Conservation (phyloP, 2,329 filamentous ascomycete genomes). For the Dactylellina haptotyla region DNA sequence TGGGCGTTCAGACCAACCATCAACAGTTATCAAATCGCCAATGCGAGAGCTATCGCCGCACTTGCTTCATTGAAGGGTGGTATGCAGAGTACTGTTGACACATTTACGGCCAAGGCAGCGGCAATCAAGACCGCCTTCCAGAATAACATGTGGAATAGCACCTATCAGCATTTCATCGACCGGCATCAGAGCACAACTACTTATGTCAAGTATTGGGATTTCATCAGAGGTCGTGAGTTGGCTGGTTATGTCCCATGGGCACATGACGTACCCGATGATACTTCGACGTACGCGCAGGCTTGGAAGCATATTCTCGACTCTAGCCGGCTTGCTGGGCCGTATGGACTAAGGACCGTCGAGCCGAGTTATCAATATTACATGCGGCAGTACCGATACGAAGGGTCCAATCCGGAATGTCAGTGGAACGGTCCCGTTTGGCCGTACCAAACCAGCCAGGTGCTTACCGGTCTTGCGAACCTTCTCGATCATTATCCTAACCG, state of each 20-base stretch:
- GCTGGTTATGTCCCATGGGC: slow-evolving; percentile 64
- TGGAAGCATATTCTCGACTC: slow-evolving; percentile 61
- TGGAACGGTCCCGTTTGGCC: slow-evolving; percentile 65
- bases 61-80: slow-evolving; percentile 60
- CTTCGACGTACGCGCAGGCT: slow-evolving; percentile 60
- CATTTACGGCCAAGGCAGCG: slow-evolving; percentile 59
- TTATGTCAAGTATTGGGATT: slow-evolving; percentile 62
- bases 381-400: slow-evolving; percentile 63
- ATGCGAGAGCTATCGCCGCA: slow-evolving; percentile 62
- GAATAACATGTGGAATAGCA: slow-evolving; percentile 63
- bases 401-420: slow-evolving; percentile 62
- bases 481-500: slow-evolving; percentile 61
- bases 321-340: slow-evolving; percentile 60
- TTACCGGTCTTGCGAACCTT: slow-evolving; percentile 63
- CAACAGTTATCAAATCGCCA: slow-evolving; percentile 64
- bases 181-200: slow-evolving; percentile 62
- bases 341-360: slow-evolving; percentile 63
- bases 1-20: slow-evolving; percentile 63
- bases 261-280: slow-evolving; percentile 63
- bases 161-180: slow-evolving; percentile 64
- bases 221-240: slow-evolving; percentile 63
- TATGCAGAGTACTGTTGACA: slow-evolving; percentile 42
- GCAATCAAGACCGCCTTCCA: slow-evolving; percentile 62
- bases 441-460: slow-evolving; percentile 63
- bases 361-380: slow-evolving; percentile 64